Base-by-base conservation (phyloP, 1,284 basidiomycete species). In the Cryptococcus sp. region DNA sequence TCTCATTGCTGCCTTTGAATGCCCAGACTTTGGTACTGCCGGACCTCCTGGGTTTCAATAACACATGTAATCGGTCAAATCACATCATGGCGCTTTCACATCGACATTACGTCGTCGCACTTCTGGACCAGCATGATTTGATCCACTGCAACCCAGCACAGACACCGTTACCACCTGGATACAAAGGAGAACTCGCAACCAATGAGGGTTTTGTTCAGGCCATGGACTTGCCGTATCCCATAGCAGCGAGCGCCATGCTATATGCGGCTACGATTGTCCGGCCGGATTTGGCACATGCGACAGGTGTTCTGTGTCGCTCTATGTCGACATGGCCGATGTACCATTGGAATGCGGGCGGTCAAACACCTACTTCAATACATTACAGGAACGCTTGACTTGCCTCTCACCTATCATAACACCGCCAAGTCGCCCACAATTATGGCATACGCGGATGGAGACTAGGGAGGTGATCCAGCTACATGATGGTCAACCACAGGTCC, bases 271-370 rank as follows among this genome's bases (percentile, higher is more conserved):
- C 54, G 2, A 54, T 58, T 21, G 35, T 54, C 2, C 36, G 57
- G 11, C 59, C 62, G 5, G 59, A 65, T 38, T 31, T 62, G 2
- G 22, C 51, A 11, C 50, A 52, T 52, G 53, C 61, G 4, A 57
- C 58, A 3, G 5, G 36, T n/a, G n/a, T 56, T 32, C 34, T 61
- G 26, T 43, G 28, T 31, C 28, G 14, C 14, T 31, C 28, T 31
- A 31, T 31, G 28, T 31, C 28, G 14, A n/a, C n/a, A n/a, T 16
- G 31, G 16, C 16, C 16, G 31, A 16, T 33, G 10, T 10, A 16
- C 16, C 31, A 33, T 9, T 10, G 31, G 9, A 33, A 16, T 33
- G n/a, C n/a, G n/a, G n/a, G 16, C 9, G n/a, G n/a, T n/a, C n/a
- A n/a, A n/a, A n/a, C 35, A 37, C n/a, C 16, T 37, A 6, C 18